A percentile compares a stretch with the other conserved stretches of the same genome.
Conservation (phyloP, 2,329 filamentous ascomycete genomes). For the Fusarium solani-melongenae region DNA sequence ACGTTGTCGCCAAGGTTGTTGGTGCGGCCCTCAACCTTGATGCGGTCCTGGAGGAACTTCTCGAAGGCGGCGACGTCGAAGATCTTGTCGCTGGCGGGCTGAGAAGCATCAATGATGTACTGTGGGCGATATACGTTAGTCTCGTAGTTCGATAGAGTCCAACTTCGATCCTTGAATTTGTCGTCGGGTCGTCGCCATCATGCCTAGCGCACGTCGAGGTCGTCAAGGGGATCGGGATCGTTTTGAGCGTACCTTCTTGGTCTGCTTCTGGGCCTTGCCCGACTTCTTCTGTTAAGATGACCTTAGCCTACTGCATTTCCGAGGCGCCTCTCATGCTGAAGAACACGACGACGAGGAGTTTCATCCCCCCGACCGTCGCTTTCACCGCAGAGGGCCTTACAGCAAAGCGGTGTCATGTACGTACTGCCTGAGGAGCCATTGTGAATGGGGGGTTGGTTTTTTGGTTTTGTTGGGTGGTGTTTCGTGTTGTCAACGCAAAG, state of each 20-base stretch:
- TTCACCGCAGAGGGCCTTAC: conserved; percentile 67
- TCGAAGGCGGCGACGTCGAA: conserved; percentile 99
- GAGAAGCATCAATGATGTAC: conserved; percentile 99
- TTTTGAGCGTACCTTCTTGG: conserved; percentile 77
- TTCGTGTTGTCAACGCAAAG: conserved; percentile 59
- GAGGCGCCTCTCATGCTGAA: conserved; percentile 30
- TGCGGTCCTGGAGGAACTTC: conserved; percentile 99
- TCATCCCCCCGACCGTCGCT: not conserved
- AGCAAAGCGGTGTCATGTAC: conserved; percentile 93
- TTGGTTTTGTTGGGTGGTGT: conserved; percentile 41
- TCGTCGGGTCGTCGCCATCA: not conserved
- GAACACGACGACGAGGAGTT: not conserved
- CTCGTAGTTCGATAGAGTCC: not conserved
- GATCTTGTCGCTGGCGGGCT: conserved; percentile 99
- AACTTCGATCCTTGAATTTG: not conserved
- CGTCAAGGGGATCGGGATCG: not conserved
- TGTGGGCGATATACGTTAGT: conserved; percentile 50
- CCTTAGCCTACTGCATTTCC: conserved; percentile 94
- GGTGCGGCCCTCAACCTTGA: conserved; percentile 99
- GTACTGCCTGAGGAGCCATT: conserved; percentile 93
- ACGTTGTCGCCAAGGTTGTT: conserved; percentile 97
- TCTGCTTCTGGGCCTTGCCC: conserved; percentile 80
- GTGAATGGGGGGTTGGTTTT: conserved; percentile 49
- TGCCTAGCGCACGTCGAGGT: too few species aligned
- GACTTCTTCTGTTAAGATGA: conserved; percentile 73